These are phyloP conservation scores for Zygoascus biomembranicola DNA, from an alignment of 805 yeast genomes.

Conservation along the genomic window DNA sequence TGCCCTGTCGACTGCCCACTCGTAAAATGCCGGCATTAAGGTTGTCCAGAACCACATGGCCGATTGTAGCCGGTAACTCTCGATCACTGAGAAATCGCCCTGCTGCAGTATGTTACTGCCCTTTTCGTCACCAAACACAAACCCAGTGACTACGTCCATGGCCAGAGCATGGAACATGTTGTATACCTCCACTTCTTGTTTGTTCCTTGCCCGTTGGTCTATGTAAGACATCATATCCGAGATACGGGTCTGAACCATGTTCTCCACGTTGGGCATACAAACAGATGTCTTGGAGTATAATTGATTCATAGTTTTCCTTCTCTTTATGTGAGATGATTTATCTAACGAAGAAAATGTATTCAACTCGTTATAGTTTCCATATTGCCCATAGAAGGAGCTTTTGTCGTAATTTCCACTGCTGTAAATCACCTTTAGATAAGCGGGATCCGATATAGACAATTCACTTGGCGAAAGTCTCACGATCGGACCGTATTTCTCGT, in stretches of 20 bases:
- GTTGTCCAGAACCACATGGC: constrained; percentile 63
- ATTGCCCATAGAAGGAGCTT: constrained; percentile 49
- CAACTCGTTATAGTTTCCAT: constrained; percentile 46
- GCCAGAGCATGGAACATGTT: constrained; percentile 63
- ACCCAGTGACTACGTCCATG: constrained; percentile 58
- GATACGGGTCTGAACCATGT: constrained; percentile 30
- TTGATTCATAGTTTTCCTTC: constrained; percentile 35
- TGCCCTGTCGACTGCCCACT: constrained; percentile 37
- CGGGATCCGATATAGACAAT: constrained; percentile 46
- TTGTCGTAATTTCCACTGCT: constrained; percentile 45
- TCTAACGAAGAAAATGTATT: constrained; percentile 53
- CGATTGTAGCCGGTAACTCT: constrained; percentile 41
- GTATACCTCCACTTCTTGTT: constrained; percentile 43
- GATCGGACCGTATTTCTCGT: constrained; percentile 50
- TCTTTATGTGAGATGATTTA: constrained; percentile 38
- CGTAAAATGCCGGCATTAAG: constrained; percentile 46
- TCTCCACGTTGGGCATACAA: constrained; percentile 27
- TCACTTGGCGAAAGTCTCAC: constrained; percentile 56
- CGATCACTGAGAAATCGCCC: constrained; percentile 36
- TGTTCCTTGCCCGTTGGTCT: constrained; percentile 4
- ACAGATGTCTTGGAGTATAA: constrained; percentile 40
- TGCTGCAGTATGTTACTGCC: constrained; percentile 38
- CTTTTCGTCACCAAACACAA: constrained; percentile 46
- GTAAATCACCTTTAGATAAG: constrained; percentile 48
- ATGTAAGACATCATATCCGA: constrained; percentile 23